phyloP scores from a whole-genome alignment of 768 basidiomycete species.

The Tricholoma sp. region DNA sequence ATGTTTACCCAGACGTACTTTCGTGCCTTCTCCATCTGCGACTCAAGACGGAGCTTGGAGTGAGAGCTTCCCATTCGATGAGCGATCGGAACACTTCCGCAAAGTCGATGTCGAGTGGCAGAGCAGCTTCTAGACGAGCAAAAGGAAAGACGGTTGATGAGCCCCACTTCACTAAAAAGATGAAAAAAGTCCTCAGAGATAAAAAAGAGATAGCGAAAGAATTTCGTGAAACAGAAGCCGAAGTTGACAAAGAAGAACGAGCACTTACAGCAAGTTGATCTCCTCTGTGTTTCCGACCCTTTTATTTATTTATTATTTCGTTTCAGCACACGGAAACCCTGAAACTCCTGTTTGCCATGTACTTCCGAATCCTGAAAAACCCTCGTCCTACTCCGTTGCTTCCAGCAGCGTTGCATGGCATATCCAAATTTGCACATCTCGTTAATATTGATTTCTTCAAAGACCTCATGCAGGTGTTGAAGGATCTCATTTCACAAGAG shows the following conservation, averaged over 20 bases:
- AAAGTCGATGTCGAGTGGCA: slow-evolving; percentile 37
- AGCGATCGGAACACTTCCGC: slow-evolving; percentile 45
- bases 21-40: slow-evolving; percentile 81
- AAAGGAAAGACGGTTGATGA: slow-evolving; percentile 57
- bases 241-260: slow-evolving; percentile 89
- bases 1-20: slow-evolving; percentile 85
- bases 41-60: slow-evolving; percentile 78
- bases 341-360: slow-evolving; percentile 93
- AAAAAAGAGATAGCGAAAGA: slow-evolving; percentile 87
- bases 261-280: slow-evolving; percentile 57
- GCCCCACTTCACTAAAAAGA: slow-evolving; percentile 89
- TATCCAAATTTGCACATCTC: slow-evolving; percentile 90
- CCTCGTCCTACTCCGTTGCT: slow-evolving; percentile 74
- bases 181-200: slow-evolving; percentile 80
- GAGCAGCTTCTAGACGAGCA: slow-evolving; percentile 35
- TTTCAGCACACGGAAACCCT: slow-evolving; percentile 94
- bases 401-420: slow-evolving; percentile 84
- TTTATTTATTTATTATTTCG: slow-evolving; percentile 7
- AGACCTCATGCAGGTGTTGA: slow-evolving; percentile 85
- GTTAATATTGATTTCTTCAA: slow-evolving; percentile 99
- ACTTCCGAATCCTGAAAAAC: slow-evolving; percentile 93
- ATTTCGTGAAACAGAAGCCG: slow-evolving; percentile 90
- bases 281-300: not conserved
- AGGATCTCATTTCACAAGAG: slow-evolving; percentile 56
- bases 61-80: slow-evolving; percentile 69